These are phyloP conservation scores for Leptodermis oblonga DNA, from an alignment of 257 asterid species.

Conservation along the genomic window DNA sequence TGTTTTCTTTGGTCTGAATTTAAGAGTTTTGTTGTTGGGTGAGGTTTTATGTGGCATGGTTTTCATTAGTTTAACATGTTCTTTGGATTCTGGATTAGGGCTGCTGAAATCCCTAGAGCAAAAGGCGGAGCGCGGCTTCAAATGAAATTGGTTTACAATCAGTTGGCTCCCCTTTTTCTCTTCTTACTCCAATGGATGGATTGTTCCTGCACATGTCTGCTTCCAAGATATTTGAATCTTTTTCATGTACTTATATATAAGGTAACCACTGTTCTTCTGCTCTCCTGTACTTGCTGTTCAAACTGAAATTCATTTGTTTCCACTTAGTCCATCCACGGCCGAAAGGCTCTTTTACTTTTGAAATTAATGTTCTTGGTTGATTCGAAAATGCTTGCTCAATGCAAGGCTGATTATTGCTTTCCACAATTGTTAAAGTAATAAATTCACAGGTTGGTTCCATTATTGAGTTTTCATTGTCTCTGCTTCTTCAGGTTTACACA, in stretches of 20 bases:
- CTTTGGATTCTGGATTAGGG: conserved; percentile 39
- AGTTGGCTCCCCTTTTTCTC: conserved; percentile 57
- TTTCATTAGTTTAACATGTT: neutral
- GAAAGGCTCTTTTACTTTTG: neutral
- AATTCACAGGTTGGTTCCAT: neutral
- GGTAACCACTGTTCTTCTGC: conserved; percentile 34
- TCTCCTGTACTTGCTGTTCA: no score
- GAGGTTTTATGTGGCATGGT: neutral
- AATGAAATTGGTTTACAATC: conserved; percentile 77
- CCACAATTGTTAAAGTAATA: neutral
- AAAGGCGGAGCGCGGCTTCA: conserved; percentile 71
- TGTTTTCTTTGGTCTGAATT: neutral
- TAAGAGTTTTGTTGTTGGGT: neutral
- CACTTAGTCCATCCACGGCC: neutral
- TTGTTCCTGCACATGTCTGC: conserved; percentile 60
- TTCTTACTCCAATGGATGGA: conserved; percentile 74
- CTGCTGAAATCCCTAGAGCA: conserved; percentile 75
- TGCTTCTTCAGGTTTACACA: conserved; percentile 51
- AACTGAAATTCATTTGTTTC: neutral
- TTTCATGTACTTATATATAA: conserved; percentile 69
- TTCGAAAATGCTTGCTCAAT: neutral
- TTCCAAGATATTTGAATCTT: conserved; percentile 56
- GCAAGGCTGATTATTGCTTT: neutral
- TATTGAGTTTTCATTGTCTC: neutral
- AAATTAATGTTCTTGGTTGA: neutral